Evolutionary conservation across 441 rosid species (phyloP), one percentile per base, ranked within the genome.

Genomic region (Aleurites moluccanus): DNA sequence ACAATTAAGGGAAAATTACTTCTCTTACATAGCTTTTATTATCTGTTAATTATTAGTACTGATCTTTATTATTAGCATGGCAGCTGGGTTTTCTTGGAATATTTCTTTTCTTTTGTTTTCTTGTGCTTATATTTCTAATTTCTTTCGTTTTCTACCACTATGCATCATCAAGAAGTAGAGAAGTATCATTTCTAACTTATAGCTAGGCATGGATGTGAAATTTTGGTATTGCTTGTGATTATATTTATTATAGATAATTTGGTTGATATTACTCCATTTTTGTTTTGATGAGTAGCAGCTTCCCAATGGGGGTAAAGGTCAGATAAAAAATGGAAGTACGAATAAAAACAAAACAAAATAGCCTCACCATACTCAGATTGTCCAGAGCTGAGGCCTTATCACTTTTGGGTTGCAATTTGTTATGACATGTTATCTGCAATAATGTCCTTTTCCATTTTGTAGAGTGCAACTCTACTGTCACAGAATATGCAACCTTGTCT

Each of bases 371-470:
- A 38, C 80, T 72, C 69, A 23, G n/a, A 21, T 57, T 76, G 76
- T 73, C 66, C 14, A 47, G 23, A 67, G 47, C 38, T 11, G 40
- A 23, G 63, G 69, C 71, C 25, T 73, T 71, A 62, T 75, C 81
- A 57, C 72, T 23, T 77, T 44, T 65, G 72, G 23, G 35, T n/a
- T 75, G 65, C 70, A 71, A 73, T 59, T 75, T 80, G 76, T 69
- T 59, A 69, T 73, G 74, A 72, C 56, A 69, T 61, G 76, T 80
- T 75, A 75, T 73, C 76, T 77, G 85, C 76, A 73, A 70, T 60
- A 70, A 71, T 77, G 80, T 74, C 80, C 55, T 50, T 67, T 69
- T 83, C 73, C 83, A 77, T 70, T 79, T 77, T 62, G 72, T 64
- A 62, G 75, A 57, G 69, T 40, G 72, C 80, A 57, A 21, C 27